Base-by-base conservation (phyloP, 2,329 filamentous ascomycete species). In the Trichophyton schoenleinii region DNA sequence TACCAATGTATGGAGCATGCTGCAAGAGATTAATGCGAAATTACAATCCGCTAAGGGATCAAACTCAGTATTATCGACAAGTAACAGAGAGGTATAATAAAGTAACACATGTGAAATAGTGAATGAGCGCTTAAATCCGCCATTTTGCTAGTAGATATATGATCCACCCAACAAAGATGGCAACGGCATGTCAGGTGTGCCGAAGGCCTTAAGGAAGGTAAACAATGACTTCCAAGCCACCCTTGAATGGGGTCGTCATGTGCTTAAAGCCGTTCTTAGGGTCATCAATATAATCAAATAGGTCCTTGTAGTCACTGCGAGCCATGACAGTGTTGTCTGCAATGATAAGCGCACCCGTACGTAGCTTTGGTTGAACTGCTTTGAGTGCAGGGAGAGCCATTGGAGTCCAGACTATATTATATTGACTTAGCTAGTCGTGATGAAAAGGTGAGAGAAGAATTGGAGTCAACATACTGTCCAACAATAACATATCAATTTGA, bases 401-500 rank as follows among this genome's bases (percentile, higher is more conserved):
- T 0, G 77, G 73, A 0, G 80, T 76, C 81, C 81, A 84, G 59
- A 84, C 81, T 84, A 61, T 2, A 46, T 34, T 6, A 11, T 2
- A 11, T 34, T 34, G 55, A 7, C 28, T 48, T 57, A 46, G 60
- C 46, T 52, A 25, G 46, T n/a, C 31, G 60, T 41, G 7, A 28
- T 58, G 22, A 4, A n/a, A 55, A 8, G 52, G 11, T 22, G 52
- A 38, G 60, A 13, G 11, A 59, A 13, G 18, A 53, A 15, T 46
- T 46, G 20, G 46, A 49, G 49, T 46, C 4, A 41, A 78, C 82
- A 74, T 69, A 86, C 83, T 85, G 66, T 86, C 83, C 28, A 86
- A 73, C 25, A 85, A 70, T 15, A 86, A 65, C 20, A 86, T 72
- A 63, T 86, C 81, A n/a, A 86, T 73, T 15, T 60, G 60, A 22